phyloP scores from a whole-genome alignment of 371 early-diverging fungal genomes.

The Mortierella sp. region DNA sequence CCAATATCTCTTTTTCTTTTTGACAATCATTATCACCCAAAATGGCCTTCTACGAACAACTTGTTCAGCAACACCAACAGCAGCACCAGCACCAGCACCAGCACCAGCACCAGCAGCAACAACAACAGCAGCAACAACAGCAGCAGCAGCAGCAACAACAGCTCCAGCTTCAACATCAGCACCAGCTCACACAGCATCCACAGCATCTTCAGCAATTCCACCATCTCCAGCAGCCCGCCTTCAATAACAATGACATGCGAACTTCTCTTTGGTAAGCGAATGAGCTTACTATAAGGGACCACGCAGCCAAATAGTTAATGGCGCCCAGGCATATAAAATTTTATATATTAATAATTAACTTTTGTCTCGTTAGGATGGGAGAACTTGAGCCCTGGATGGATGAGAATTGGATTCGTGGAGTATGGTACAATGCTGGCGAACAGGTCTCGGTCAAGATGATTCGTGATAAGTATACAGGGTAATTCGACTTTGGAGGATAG shows the following conservation, averaged over 20 bases:
- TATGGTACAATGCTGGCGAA: slow-evolving; percentile 81
- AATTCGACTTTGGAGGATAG: too few species aligned
- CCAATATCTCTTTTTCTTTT: neutral
- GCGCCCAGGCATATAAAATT: too few species aligned
- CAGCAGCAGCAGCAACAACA: slow-evolving; percentile 44
- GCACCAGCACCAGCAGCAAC: slow-evolving; percentile 31
- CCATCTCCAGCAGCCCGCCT: slow-evolving; percentile 24
- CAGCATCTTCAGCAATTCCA: slow-evolving; percentile 23
- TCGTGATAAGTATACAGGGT: slow-evolving; percentile 84
- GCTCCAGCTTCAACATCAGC: slow-evolving; percentile 26
- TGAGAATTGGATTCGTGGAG: slow-evolving; percentile 75
- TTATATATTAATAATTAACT: too few species aligned
- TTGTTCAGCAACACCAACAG: slow-evolving; percentile 26
- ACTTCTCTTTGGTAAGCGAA: slow-evolving; percentile 42
- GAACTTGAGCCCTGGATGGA: slow-evolving; percentile 91
- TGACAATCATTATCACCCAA: neutral
- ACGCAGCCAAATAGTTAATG: too few species aligned
- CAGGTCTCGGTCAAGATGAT: slow-evolving; percentile 87
- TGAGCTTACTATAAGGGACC: neutral
- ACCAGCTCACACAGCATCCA: slow-evolving; percentile 26
- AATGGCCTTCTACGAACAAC: slow-evolving; percentile 37
- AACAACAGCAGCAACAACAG: slow-evolving; percentile 25
- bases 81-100: slow-evolving; percentile 32
- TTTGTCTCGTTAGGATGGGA: slow-evolving; percentile 80
- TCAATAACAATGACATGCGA: slow-evolving; percentile 23